phyloP scores from a whole-genome alignment of 192 early-diverging fungal species.

The Coemansia sp. region DNA sequence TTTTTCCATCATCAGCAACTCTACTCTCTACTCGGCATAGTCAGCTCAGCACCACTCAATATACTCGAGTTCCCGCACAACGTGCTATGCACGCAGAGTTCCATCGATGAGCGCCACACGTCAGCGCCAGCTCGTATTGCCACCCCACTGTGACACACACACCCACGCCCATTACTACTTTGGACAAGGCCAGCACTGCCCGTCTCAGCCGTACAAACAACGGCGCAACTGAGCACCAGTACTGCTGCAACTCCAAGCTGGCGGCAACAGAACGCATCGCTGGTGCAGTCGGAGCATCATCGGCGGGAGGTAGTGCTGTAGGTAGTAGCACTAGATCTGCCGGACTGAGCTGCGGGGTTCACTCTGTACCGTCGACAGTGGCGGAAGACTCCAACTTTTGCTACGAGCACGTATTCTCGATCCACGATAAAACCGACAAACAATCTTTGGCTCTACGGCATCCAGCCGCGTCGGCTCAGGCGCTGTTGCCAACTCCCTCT shows the following conservation, averaged over 20 bases:
- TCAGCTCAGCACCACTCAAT: conserved; percentile 45
- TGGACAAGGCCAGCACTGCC: conserved; percentile 4
- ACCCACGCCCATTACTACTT: too few species aligned
- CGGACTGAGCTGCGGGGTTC: not conserved
- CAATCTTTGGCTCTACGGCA: too few species aligned
- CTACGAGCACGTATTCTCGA: too few species aligned
- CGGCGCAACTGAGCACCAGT: conserved; percentile 19
- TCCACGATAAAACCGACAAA: too few species aligned
- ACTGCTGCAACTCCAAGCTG: conserved; percentile 50
- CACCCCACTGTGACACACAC: not conserved
- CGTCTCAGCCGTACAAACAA: conserved; percentile 21
- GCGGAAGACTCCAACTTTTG: too few species aligned
- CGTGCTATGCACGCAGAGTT: not conserved
- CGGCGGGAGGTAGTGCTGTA: not conserved
- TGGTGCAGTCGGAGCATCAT: conserved; percentile 1
- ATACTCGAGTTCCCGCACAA: conserved; percentile 40
- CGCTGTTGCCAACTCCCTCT: not conserved
- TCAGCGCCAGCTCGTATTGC: not conserved
- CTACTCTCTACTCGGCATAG: conserved; percentile 3
- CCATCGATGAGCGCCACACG: not conserved
- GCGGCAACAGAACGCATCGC: conserved; percentile 22
- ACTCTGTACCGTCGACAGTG: too few species aligned
- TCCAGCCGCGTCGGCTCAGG: not conserved
- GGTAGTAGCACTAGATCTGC: conserved; percentile 7
- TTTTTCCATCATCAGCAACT: not conserved